Evolutionary conservation across 306 rosid genomes (phyloP), one percentile per base, ranked within the genome.

Genomic region (Pyrus bretschneideri): DNA sequence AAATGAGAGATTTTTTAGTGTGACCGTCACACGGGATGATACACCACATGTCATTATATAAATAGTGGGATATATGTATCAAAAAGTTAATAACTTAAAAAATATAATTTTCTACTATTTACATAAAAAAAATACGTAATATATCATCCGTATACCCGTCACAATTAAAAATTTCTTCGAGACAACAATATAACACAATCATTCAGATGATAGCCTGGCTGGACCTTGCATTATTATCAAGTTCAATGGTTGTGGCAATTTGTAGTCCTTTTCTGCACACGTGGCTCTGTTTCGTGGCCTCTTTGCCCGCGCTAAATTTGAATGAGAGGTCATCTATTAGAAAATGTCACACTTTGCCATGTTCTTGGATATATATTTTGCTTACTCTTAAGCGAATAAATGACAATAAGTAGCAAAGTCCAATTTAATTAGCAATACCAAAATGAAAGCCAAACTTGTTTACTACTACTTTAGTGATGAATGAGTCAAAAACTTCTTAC

Each of bases 371-470:
- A 44, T 45, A 42, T 1, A 23, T 58, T 42, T 60, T 49, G 57
- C 19, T 35, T 9, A 19, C 35, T 17, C 19, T 19, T 9, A 5
- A 5, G 30, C 70, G 54, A 52, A 83, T 79, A 60, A 72, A 46
- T 55, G 51, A 7, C 73, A 70, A 80, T 65, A 6, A 52, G 67
- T 17, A n/a, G 45, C 70, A 27, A 65, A 19, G 72, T 38, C 64
- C 70, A 31, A 72, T 70, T 46, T 9, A 9, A 21, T 35, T 5
- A 22, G 17, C 8, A 58, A 21, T 6, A 57, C 1, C 23, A 4
- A 29, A 15, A 21, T 6, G 57, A 27, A 69, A 74, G 60, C 54
- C 17, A 58, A 70, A 70, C 13, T 83, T 67, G 75, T 52, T 63
- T 23, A 31, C 82, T 55, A 6, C 27, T 23, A 35, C 40, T 35